These are phyloP conservation scores for Schwanniomyces pseudopolymorphus DNA, from an alignment of 805 yeast genomes.

Conservation along the genomic window DNA sequence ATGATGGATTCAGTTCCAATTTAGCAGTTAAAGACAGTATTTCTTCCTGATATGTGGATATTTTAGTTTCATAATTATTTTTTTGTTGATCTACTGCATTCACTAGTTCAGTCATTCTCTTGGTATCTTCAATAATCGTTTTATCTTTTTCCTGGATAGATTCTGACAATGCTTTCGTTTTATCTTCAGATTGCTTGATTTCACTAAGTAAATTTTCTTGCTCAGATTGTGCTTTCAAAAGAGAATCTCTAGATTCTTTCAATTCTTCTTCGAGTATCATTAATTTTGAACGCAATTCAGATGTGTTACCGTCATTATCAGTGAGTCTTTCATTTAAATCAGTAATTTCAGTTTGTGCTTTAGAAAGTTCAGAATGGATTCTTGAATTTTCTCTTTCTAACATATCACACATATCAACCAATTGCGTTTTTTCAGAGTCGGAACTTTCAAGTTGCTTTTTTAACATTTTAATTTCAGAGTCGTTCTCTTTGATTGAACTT, in stretches of 20 bases:
- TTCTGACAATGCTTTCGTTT: slow-evolving; percentile 17
- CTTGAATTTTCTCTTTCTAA: slow-evolving; percentile 7
- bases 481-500: slow-evolving; percentile 13
- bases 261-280: slow-evolving; percentile 1
- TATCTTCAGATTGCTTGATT: slow-evolving; percentile 27
- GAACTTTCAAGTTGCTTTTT: neutral
- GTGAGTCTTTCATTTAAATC: slow-evolving; percentile 10
- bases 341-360: slow-evolving; percentile 9
- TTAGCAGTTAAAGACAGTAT: slow-evolving; percentile 6
- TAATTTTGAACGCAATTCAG: slow-evolving; percentile 2
- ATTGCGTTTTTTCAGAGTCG: slow-evolving; percentile 7
- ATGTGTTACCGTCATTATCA: neutral
- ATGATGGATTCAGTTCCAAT: slow-evolving; percentile 4
- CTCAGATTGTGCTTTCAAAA: slow-evolving; percentile 4
- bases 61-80: slow-evolving; percentile 14
- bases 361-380: slow-evolving; percentile 9
- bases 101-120: slow-evolving; percentile 28
- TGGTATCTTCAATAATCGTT: slow-evolving; percentile 30
- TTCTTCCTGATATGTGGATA: slow-evolving; percentile 11
- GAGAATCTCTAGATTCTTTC: slow-evolving; percentile 8
- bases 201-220: slow-evolving; percentile 18
- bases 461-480: slow-evolving; percentile 1
- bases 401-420: slow-evolving; percentile 13
- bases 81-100: slow-evolving; percentile 19
- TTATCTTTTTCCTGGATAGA: slow-evolving; percentile 25